These are phyloP conservation scores for Annona squamosa DNA, from an alignment of 164 flowering plant genomes.

Conservation along the genomic window DNA sequence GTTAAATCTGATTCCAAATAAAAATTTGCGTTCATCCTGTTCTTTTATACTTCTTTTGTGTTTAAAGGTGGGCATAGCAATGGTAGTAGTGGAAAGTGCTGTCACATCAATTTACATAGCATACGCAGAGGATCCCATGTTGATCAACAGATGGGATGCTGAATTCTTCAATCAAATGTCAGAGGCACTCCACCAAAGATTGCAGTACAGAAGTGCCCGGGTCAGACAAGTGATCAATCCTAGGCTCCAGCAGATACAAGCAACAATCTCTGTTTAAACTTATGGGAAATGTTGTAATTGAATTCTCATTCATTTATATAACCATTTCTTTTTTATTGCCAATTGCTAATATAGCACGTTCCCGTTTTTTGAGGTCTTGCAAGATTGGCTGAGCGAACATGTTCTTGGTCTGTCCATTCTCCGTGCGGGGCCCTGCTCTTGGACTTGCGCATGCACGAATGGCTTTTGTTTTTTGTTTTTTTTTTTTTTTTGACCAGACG, in stretches of 20 bases:
- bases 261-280: conserved; percentile 21
- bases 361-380: not conserved
- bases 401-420: not conserved
- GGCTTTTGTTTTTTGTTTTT: no score
- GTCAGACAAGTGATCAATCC: conserved; percentile 58
- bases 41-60: not conserved
- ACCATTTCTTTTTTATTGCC: not conserved
- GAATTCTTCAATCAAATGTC: conserved; percentile 82
- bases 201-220: conserved; percentile 81
- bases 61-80: conserved; percentile 80
- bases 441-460: no score
- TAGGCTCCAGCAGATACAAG: conserved; percentile 38
- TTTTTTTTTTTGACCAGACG: no score
- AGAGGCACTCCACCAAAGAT: conserved; percentile 76
- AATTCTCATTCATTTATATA: not conserved
- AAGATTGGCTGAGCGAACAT: not conserved
- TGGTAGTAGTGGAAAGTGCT: conserved; percentile 92
- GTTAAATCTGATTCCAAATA: no score
- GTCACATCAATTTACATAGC: conserved; percentile 96
- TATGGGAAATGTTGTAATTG: not conserved
- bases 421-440: not conserved
- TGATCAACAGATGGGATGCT: conserved; percentile 85
- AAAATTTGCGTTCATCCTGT: not conserved
- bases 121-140: conserved; percentile 81
- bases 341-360: not conserved